Conservation (phyloP, 768 basidiomycete genomes). For the Lentinula raphanica region DNA sequence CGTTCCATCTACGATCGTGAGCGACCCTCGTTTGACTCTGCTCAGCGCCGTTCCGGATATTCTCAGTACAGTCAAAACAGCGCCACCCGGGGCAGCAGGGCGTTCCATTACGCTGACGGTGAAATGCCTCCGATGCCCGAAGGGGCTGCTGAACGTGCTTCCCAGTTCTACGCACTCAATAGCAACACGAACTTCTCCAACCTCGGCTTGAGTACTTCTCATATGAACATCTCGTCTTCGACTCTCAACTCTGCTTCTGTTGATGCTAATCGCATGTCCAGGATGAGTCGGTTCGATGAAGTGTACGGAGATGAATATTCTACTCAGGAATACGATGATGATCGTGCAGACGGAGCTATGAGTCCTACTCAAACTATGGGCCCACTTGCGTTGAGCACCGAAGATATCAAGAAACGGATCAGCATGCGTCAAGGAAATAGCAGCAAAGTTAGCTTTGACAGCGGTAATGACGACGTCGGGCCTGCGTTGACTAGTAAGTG, state of each 20-base stretch:
- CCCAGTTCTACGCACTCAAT: background rate
- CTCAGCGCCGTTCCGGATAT: background rate
- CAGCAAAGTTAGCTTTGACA: slow-evolving; percentile 8
- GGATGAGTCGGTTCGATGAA: slow-evolving; percentile 5
- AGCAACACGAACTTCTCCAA: background rate
- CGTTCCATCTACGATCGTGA: slow-evolving; percentile 22
- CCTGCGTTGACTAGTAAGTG: slow-evolving; percentile 64
- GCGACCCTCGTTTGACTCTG: slow-evolving; percentile 6
- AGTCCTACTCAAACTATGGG: slow-evolving; percentile 17
- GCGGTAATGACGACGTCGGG: slow-evolving; percentile 51
- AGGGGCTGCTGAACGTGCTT: slow-evolving; percentile 3
- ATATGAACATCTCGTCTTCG: background rate
- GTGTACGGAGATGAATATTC: slow-evolving; percentile 1
- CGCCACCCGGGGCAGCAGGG: slow-evolving; percentile 19
- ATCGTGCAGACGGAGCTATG: slow-evolving; percentile 4
- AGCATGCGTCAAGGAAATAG: slow-evolving; percentile 6
- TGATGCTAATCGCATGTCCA: background rate
- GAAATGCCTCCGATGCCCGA: slow-evolving; percentile 9
- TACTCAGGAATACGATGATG: background rate
- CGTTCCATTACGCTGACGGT: slow-evolving; percentile 7
- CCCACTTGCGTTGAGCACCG: slow-evolving; percentile 13
- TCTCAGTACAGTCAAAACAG: slow-evolving; percentile 32
- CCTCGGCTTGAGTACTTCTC: background rate
- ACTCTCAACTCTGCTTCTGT: background rate
- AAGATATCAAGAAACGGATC: slow-evolving; percentile 15